Evolutionary conservation across 2,329 filamentous ascomycete genomes (phyloP).

Genomic region (Cladosporium sp.): DNA sequence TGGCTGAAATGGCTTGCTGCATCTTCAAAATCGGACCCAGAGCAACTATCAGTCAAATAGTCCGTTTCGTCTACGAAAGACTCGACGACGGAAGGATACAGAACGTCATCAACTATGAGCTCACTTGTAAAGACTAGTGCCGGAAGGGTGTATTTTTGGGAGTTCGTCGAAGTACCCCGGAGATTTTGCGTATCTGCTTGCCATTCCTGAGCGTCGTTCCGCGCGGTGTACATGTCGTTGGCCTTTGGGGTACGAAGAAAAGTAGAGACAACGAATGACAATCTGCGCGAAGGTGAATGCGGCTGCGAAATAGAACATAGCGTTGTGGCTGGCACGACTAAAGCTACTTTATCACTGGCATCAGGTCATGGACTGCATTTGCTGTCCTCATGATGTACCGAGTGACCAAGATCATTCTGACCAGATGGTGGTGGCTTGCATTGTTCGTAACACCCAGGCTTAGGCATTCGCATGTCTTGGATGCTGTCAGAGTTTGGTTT

Average conservation of each 20-base stretch:
- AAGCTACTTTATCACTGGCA: neutral
- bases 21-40: slow-evolving; percentile 1
- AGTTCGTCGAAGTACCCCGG: neutral
- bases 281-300: no score
- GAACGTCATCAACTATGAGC: neutral
- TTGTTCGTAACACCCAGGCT: neutral
- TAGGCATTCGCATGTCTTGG: neutral
- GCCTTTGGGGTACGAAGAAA: no score
- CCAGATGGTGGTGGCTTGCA: neutral
- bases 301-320: no score
- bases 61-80: neutral
- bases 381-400: no score
- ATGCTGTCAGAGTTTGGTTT: neutral
- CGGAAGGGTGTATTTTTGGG: neutral
- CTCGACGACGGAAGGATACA: neutral
- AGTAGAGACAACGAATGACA: no score
- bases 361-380: neutral
- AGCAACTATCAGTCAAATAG: neutral
- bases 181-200: neutral
- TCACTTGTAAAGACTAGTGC: slow-evolving; percentile 1
- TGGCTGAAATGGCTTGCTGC: slow-evolving; percentile 6
- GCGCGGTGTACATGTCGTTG: no score
- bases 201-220: neutral
- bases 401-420: no score
- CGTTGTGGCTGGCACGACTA: no score